These are phyloP conservation scores for Rhodocollybia butyracea DNA, from an alignment of 768 basidiomycete genomes.

Conservation along the genomic window DNA sequence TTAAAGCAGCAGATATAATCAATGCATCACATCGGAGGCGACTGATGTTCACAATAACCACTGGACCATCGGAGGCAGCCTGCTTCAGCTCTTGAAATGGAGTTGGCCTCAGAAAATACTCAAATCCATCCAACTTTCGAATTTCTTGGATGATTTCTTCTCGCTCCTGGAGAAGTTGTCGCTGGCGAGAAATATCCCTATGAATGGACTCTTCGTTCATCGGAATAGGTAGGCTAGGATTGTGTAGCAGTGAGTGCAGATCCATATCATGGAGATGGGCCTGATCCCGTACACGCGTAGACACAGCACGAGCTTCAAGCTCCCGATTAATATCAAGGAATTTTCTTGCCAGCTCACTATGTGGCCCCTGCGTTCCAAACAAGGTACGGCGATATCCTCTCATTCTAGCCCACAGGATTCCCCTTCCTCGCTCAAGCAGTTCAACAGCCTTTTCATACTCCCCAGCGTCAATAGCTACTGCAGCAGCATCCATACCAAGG, in stretches of 20 bases:
- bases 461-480: constrained; percentile 18
- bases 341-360: constrained; percentile 7
- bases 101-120: constrained; percentile 16
- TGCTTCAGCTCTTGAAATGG: constrained; percentile 16
- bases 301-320: constrained; percentile 2
- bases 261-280: no score
- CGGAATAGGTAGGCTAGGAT: no score
- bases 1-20: background rate
- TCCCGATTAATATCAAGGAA: background rate
- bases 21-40: constrained; percentile 17
- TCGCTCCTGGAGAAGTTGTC: constrained; percentile 14
- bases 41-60: background rate
- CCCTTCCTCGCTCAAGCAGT: constrained; percentile 20
- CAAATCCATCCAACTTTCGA: constrained; percentile 18
- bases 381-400: constrained; percentile 7
- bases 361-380: no score
- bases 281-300: no score
- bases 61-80: constrained; percentile 13
- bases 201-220: background rate
- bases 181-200: background rate
- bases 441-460: constrained; percentile 20
- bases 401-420: constrained; percentile 19
- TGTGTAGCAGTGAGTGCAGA: no score
- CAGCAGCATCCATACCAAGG: constrained; percentile 27
- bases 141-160: constrained; percentile 19